Conservation (phyloP, 768 basidiomycete species). For the Termitomyces sp. region DNA sequence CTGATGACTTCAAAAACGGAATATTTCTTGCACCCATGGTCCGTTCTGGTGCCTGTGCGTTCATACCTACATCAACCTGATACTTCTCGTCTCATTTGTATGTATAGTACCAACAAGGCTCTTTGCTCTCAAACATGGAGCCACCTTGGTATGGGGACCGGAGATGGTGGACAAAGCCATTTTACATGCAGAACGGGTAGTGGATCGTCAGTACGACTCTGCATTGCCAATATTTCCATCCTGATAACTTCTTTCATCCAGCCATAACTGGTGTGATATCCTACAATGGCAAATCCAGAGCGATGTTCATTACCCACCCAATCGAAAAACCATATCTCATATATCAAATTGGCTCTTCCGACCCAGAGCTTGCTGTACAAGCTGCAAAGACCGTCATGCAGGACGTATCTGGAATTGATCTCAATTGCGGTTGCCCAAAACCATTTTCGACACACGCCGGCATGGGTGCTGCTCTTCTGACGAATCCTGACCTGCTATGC, state of each 20-base stretch:
- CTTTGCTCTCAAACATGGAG: conserved; percentile 87
- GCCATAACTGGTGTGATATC: conserved; percentile 83
- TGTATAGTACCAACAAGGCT: conserved; percentile 75
- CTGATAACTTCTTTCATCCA: conserved; percentile 22
- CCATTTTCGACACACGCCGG: conserved; percentile 91
- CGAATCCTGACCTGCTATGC: conserved; percentile 88
- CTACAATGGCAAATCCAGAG: conserved; percentile 76
- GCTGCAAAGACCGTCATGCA: conserved; percentile 83
- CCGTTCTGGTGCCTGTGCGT: conserved; percentile 81
- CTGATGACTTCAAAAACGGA: conserved; percentile 80
- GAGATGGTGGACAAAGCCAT: conserved; percentile 97
- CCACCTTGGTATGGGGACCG: conserved; percentile 92
- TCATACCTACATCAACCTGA: background rate
- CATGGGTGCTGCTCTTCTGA: conserved; percentile 94
- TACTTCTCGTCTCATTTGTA: conserved; percentile 13
- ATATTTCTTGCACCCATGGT: conserved; percentile 99
- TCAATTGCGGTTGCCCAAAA: conserved; percentile 98
- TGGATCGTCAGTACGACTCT: conserved; percentile 64
- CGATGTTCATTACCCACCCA: conserved; percentile 91
- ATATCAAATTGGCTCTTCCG: conserved; percentile 91
- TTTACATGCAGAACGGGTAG: conserved; percentile 72
- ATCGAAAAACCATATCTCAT: conserved; percentile 92
- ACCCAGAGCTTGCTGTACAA: conserved; percentile 86
- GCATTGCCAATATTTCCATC: conserved; percentile 5
- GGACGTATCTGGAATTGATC: conserved; percentile 91